Base-by-base conservation (phyloP, 2,329 filamentous ascomycete genomes). In the Parasarocladium wereldwijsianum region DNA sequence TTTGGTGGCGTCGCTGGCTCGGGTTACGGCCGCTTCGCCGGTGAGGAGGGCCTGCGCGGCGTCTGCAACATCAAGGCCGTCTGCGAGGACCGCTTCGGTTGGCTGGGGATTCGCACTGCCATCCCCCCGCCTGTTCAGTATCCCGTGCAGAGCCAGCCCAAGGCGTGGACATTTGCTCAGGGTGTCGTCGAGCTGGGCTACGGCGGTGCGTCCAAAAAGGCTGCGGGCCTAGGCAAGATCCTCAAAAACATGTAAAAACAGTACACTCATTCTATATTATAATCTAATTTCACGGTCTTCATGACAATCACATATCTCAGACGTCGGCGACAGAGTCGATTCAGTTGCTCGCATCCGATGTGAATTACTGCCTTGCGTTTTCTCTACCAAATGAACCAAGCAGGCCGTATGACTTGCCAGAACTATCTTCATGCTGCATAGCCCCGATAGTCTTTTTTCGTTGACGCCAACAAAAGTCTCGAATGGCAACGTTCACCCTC, bases 1-100 rank as follows among this genome's bases (percentile, higher is more conserved):
- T 98, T 98, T 53, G 90, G 90, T 21, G 90, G 86, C 32, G 74
- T 82, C n/a, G 74, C 71, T 34, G 87, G 85, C 1, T 92, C 81
- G 15, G 90, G 82, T 0, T 96, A 96, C 50, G 90, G 90, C 2
- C 68, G 87, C 3, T 98, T 98, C 54, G 87, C 84, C 0, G 90
- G 85, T 15, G 76, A 81, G 40, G 90, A 98, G 50, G 90, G 90
- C 0, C 56, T 98, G 14, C 66, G 83, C 20, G 76, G 76, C 4
- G 49, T 98, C 32, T 93, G 84, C 52, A 94, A 96, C 53, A 52
- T 75, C 39, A 98, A 98, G 61, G 74, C 78, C 33, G 62, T 98
- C 18, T 93, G 85, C 46, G 64, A 74, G 37, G 90, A 98, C 58
- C 63, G 76, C 20, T 62, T 66, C 34, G 62, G 58, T 11, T 67